Base-by-base conservation (phyloP, 768 basidiomycete genomes). In the Mycena rosella region DNA sequence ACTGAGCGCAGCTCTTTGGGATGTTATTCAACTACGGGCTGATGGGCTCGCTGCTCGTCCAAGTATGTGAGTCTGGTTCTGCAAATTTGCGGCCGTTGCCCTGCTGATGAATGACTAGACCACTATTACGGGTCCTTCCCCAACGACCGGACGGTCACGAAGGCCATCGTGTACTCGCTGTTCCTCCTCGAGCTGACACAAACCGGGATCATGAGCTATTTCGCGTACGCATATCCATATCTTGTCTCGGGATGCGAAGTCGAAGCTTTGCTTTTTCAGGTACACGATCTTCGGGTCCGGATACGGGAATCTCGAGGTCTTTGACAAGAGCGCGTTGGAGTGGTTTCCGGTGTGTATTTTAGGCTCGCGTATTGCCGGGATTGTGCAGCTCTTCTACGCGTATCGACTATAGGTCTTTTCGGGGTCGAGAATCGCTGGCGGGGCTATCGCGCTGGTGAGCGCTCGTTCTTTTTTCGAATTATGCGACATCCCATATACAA, bases 111-210 rank as follows among this genome's bases (percentile, higher is more conserved):
- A 26, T 29, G 8, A 38, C 11, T 26, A 81, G 80, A 79, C 44
- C 75, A 75, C 40, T 81, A 81, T 49, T 78, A 77, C 52, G 45
- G 74, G 5, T 76, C 74, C 13, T 79, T 79, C 62, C 75, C 76
- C 7, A 77, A 75, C 38, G 80, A 81, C 78, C 54, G 74, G 72
- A 14, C 10, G 8, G 18, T 42, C 24, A 65, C 64, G 2, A 65
- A 65, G 34, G 38, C 30, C 24, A 51, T 65, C 22, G 64, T 65
- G 17, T 65, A 65, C 51, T n/a, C 26, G 9, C 22, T 65, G 7
- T 65, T 65, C n/a, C 22, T 60, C 20, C 57, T 65, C 0, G 64
- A 65, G 22, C 49, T 59, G 42, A 15, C 57, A 6, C 64, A 65
- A 13, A 65, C 64, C 29, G 51, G 48, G 14, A 65, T 65, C 24